Conservation (phyloP, 2,329 filamentous ascomycete genomes). For the Colletotrichum spinosum region DNA sequence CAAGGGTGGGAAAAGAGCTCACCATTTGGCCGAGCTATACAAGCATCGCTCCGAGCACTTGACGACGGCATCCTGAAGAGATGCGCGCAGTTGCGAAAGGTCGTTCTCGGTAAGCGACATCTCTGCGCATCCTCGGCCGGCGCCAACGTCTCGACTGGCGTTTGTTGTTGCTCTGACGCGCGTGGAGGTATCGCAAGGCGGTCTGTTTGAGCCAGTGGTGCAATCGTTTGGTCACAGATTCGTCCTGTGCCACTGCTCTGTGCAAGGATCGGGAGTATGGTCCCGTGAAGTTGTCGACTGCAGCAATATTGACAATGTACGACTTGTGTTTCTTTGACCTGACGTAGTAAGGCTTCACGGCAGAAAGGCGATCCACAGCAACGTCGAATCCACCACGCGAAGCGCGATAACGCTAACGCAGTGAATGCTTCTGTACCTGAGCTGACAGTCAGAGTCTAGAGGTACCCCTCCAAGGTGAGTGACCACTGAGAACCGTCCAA, state of each 20-base stretch:
- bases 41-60: slow-evolving; percentile 95
- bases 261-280: too few species aligned
- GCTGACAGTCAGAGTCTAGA: background rate
- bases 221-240: too few species aligned
- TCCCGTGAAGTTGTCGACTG: too few species aligned
- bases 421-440: slow-evolving; percentile 6
- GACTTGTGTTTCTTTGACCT: slow-evolving; percentile 34
- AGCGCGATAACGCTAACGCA: slow-evolving; percentile 15
- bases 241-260: too few species aligned
- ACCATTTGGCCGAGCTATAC: slow-evolving; percentile 98
- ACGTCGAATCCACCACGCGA: slow-evolving; percentile 10
- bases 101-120: slow-evolving; percentile 70
- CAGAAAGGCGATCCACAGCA: slow-evolving; percentile 26
- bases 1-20: slow-evolving; percentile 33
- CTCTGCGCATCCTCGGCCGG: slow-evolving; percentile 34
- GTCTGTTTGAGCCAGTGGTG: too few species aligned
- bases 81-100: slow-evolving; percentile 73
- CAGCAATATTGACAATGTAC: slow-evolving; percentile 20
- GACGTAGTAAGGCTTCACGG: slow-evolving; percentile 36
- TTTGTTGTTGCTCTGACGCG: background rate
- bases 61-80: slow-evolving; percentile 86
- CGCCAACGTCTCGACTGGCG: background rate
- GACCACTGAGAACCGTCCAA: slow-evolving; percentile 17
- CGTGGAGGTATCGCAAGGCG: background rate
- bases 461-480: slow-evolving; percentile 7